phyloP scores from a whole-genome alignment of 1,139 yeast species.

The Sugiyamaella neomexicana region DNA sequence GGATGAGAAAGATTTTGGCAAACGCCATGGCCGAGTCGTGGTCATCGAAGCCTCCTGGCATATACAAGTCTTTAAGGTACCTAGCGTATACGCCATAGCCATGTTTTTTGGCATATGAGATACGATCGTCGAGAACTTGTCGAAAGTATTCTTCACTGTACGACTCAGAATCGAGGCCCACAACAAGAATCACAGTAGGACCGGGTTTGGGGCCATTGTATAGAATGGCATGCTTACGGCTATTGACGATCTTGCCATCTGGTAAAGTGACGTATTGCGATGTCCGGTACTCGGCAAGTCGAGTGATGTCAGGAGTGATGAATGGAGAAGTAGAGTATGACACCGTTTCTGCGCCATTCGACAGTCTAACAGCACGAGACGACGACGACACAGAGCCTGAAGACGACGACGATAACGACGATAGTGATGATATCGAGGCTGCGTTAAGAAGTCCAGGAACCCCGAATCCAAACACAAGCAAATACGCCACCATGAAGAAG shows the following conservation, averaged over 20 bases:
- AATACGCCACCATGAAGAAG: conserved; percentile 6
- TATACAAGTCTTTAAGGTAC: conserved; percentile 65
- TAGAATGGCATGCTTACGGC: conserved; percentile 30
- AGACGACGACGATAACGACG: too few relatives aligned
- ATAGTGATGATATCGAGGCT: neutral
- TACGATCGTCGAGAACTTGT: conserved; percentile 73
- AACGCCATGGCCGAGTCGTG: conserved; percentile 43
- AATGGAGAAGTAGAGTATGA: conserved; percentile 28
- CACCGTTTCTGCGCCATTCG: conserved; percentile 31
- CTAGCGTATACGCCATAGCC: conserved; percentile 77
- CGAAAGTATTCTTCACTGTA: conserved; percentile 40
- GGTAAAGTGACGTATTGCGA: conserved; percentile 32
- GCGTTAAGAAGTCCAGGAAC: neutral
- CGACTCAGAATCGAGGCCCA: conserved; percentile 34
- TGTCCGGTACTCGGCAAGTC: conserved; percentile 35
- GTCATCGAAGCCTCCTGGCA: conserved; percentile 28
- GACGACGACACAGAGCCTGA: neutral
- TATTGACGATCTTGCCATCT: conserved; percentile 32
- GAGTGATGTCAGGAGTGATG: conserved; percentile 33
- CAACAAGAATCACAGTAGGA: conserved; percentile 33
- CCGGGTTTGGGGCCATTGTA: conserved; percentile 25
- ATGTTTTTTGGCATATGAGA: conserved; percentile 74
- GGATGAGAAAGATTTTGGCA: conserved; percentile 59
- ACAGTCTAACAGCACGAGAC: conserved; percentile 19
- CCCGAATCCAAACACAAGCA: conserved; percentile 10